Base-by-base conservation (phyloP, 257 asterid species). In the Penstemon barbatus region DNA sequence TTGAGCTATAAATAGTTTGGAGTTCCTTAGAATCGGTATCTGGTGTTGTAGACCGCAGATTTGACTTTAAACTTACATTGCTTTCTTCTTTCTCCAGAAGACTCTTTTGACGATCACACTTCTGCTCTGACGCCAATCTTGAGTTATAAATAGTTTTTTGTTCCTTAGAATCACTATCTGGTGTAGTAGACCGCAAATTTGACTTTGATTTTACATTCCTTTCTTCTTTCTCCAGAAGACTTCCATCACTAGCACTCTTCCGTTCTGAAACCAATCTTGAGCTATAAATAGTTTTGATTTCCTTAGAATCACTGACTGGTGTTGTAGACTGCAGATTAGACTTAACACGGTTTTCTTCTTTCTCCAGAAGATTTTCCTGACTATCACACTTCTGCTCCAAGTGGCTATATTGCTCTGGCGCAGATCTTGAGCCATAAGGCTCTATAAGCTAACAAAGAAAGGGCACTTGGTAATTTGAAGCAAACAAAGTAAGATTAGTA, bases 231-330 rank as follows among this genome's bases (percentile, higher is more conserved):
- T 86, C 84, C 77, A 75, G 42, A 69, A 55, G 62, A 74, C 76
- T 81, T 69, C 75, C 87, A 73, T 77, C 79, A 19, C 67, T 76
- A 33, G 78, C 91, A 57, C 59, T 60, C 65, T 79, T 86, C 76
- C 75, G 76, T 68, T 84, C 89, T 10, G 84, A 80, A 41, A 77
- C 74, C 61, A 74, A 73, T 82, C 79, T 81, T 69, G 78, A 72
- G 70, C 97, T 89, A 75, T 84, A 91, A 71, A 94, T 94, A 50
- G 94, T 94, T 85, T 94, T 94, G 72, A 94, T 89, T 50, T 89
- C 96, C 84, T 83, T 87, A 58, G 95, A 82, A 80, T 91, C 98
- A 41, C 81, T 77, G 72, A 89, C 98, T 37, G 92, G 87, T 10
- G 75, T 73, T 1, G 80, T 77, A 69, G 90, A 74, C 71, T 79